Evolutionary conservation across 257 asterid genomes (phyloP).

Genomic region (Buddleja alternifolia): DNA sequence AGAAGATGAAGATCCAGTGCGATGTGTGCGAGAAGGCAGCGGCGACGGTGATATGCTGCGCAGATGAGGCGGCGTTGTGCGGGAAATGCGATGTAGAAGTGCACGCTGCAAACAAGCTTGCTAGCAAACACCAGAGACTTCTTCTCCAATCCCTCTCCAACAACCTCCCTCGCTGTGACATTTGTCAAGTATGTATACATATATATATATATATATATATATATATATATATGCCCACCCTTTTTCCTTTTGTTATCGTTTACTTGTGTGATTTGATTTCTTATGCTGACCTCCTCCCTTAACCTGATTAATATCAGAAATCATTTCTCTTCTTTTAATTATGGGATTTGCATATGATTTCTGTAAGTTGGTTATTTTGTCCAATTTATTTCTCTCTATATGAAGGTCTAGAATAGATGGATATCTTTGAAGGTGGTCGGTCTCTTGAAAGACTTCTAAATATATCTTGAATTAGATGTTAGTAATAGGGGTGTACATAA

Average conservation of each 20-base stretch:
- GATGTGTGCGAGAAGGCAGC: conserved; percentile 98
- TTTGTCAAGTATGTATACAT: conserved; percentile 70
- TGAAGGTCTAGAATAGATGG: too few species aligned
- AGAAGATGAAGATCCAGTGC: conserved; percentile 91
- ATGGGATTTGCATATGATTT: neutral
- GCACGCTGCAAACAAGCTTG: conserved; percentile 94
- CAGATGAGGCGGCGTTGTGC: conserved; percentile 97
- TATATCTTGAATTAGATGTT: too few species aligned
- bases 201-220: too few species aligned
- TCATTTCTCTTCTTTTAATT: too few species aligned
- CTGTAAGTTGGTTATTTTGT: too few species aligned
- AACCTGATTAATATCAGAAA: neutral
- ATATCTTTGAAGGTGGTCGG: too few species aligned
- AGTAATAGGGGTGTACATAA: too few species aligned
- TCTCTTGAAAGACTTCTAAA: too few species aligned
- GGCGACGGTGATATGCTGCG: conserved; percentile 96
- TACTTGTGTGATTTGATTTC: neutral
- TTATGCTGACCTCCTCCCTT: neutral
- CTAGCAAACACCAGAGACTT: conserved; percentile 96
- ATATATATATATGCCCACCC: too few species aligned
- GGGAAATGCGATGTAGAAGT: conserved; percentile 85
- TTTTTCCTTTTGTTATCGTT: neutral
- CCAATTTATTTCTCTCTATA: too few species aligned
- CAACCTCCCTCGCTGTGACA: conserved; percentile 94
- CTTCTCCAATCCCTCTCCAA: conserved; percentile 80